Base-by-base conservation (phyloP, 345 rosid genomes). In the Salix exigua region DNA sequence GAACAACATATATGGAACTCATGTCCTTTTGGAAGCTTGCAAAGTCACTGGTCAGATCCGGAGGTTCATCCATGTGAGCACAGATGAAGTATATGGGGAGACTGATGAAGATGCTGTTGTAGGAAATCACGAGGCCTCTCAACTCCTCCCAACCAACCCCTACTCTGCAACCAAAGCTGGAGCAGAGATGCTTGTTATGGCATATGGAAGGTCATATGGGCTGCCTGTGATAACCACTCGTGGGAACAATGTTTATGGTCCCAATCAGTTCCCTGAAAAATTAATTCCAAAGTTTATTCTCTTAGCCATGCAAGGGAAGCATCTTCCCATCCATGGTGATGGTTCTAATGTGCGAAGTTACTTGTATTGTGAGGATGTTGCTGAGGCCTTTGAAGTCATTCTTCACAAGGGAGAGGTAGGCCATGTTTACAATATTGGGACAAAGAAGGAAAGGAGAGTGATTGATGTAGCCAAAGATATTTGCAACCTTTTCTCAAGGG, bases 181-280 rank as follows among this genome's bases (percentile, higher is more conserved):
- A 25, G 97, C 97, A 1, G 97, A 91, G 79, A 93, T 93, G 98
- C 98, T 93, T 82, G 98, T 93, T 70, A 91, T 93, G 98, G 98
- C 98, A 8, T 93, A 91, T 79, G 98, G 97, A 11, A 80, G 98
- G 78, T 91, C 97, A 1, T 93, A 93, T 53, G 98, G 98, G 1
- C 78, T 93, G 58, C 98, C 98, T 72, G 98, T 93, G 71, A 93
- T 93, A 40, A 93, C 97, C 1, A 93, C 97, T 10, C 97, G 97
- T 76, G 97, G 97, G 6, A 93, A 93, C 88, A 93, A 93, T 72
- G 97, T 93, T 33, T 93, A 91, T 73, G 97, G 97, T 4, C 97
- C 96, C 0, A 90, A 91, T 71, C 97, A 93, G 82, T 93, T 91
- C 77, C 97, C 97, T 13, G 97, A 93, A 82, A 93, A 91, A 78